Evolutionary conservation across 1,284 basidiomycete genomes (phyloP).

Genomic region (Sanghuangporus weigelae): DNA sequence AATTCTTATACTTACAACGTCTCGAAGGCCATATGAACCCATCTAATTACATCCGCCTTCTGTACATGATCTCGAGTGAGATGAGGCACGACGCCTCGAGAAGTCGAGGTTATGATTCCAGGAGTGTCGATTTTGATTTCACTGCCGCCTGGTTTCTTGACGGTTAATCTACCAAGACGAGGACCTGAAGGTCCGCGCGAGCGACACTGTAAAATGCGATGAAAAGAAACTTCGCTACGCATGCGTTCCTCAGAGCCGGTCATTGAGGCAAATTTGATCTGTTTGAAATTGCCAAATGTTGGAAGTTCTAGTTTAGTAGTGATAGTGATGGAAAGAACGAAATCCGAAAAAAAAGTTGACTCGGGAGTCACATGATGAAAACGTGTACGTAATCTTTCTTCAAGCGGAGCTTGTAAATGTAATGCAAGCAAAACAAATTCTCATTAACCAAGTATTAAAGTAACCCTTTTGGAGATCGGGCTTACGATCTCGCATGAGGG

Average conservation of each 20-base stretch:
- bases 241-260: background rate
- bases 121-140: slow-evolving; percentile 50
- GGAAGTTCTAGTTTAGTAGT: background rate
- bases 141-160: background rate
- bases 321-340: background rate
- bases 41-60: slow-evolving; percentile 45
- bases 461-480: too few relatives aligned
- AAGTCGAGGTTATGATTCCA: slow-evolving; percentile 53
- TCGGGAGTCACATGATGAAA: background rate
- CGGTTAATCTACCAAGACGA: slow-evolving; percentile 1
- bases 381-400: too few relatives aligned
- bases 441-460: too few relatives aligned
- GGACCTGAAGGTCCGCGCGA: slow-evolving; percentile 1
- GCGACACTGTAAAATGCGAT: background rate
- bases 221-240: slow-evolving; percentile 3
- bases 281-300: background rate
- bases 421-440: too few relatives aligned
- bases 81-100: slow-evolving; percentile 70
- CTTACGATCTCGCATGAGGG: too few relatives aligned
- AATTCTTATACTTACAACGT: slow-evolving; percentile 60
- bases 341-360: background rate
- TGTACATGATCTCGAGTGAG: slow-evolving; percentile 59
- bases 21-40: slow-evolving; percentile 71
- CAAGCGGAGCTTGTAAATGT: too few relatives aligned
- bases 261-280: background rate